These are phyloP conservation scores for Fraxinus sp. DNA, from an alignment of 305 asterid species.

Conservation along the genomic window DNA sequence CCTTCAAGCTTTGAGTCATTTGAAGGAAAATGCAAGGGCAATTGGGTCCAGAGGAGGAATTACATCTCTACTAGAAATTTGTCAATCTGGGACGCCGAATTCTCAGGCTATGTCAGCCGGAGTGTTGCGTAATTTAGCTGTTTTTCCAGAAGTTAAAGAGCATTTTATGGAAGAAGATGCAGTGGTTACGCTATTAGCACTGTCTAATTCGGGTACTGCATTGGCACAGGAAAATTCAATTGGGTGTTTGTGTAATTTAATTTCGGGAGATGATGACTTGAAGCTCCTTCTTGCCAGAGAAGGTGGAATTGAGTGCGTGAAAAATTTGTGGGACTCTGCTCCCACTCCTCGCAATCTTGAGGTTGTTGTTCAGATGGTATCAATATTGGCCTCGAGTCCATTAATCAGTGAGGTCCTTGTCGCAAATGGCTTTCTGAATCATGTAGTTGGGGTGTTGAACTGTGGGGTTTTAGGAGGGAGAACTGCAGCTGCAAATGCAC, in stretches of 20 bases:
- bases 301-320: conserved; percentile 64
- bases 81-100: conserved; percentile 73
- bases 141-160: conserved; percentile 57
- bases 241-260: conserved; percentile 71
- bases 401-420: conserved; percentile 63
- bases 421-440: conserved; percentile 48
- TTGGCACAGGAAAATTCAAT: conserved; percentile 77
- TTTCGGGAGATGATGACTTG: conserved; percentile 47
- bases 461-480: conserved; percentile 61
- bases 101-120: conserved; percentile 89
- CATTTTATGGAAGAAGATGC: conserved; percentile 72
- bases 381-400: conserved; percentile 54
- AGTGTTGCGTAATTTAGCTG: conserved; percentile 56
- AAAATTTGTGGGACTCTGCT: conserved; percentile 67
- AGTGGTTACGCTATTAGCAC: conserved; percentile 39
- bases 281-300: conserved; percentile 63
- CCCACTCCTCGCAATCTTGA: conserved; percentile 47
- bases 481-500: conserved; percentile 60
- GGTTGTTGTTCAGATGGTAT: conserved; percentile 59
- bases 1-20: conserved; percentile 54
- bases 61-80: conserved; percentile 69
- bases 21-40: conserved; percentile 86
- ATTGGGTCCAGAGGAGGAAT: conserved; percentile 89
- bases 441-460: conserved; percentile 44
- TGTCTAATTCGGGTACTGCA: conserved; percentile 70